Base-by-base conservation (phyloP, 441 rosid species). In the Adansonia gregorii region DNA sequence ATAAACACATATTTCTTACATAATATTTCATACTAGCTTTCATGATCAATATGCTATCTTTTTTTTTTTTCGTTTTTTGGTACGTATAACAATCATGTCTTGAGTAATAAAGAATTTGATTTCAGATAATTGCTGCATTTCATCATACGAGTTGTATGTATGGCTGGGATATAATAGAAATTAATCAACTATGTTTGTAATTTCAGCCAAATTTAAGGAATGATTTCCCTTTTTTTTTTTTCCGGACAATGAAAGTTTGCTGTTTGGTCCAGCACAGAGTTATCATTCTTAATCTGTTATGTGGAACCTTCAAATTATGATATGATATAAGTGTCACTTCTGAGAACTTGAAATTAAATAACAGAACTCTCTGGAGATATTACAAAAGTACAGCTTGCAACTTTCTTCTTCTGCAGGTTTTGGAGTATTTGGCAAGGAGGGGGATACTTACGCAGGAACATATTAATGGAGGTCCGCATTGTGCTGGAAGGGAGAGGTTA, bases 401-500 rank as follows among this genome's bases (percentile, higher is more conserved):
- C 75, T 76, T 76, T 22, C 55, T 65, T 56, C 61, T 7, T 67
- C 77, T 43, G 85, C 94, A 96, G 99, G 97, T 94, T 72, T 81
- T 96, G 77, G 99, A 96, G 89, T 86, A 94, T 85, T 88, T 96
- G 81, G 98, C 98, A 64, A 64, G 76, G 71, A 90, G 93, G 86
- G 91, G 90, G 83, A 93, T 96, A 78, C 94, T 95, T 82, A 89
- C 92, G 43, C 73, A 72, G 82, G 96, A 91, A 75, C 96, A 91
- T 83, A 93, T 95, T 27, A 76, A 67, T 86, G 88, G 93, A 76
- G 95, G 95, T 68, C 98, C 98, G 82, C 94, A 97, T 22, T 91
- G 90, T 78, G 91, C 85, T 78, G 98, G 96, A 85, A 90, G 93
- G 92, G 97, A 94, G 88, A 95, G 99, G 99, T 73, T 70, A 70